Conservation (phyloP, 176 grass and related monocot genomes). For the Ananas comosus region DNA sequence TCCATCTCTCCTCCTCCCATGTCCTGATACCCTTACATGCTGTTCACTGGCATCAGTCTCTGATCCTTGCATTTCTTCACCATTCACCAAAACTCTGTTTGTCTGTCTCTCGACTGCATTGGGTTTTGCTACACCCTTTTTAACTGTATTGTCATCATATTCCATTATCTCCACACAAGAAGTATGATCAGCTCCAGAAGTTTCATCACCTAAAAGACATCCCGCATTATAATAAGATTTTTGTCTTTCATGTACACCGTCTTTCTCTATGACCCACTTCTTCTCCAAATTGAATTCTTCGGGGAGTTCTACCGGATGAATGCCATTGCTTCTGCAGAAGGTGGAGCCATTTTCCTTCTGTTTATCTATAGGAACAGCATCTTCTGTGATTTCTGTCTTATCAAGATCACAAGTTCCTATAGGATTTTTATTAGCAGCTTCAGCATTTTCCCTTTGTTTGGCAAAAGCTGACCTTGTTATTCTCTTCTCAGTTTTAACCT, state of each 20-base stretch:
- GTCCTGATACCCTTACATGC: conserved; percentile 26
- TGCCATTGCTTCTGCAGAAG: conserved; percentile 36
- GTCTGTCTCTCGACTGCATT: background rate
- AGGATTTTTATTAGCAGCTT: conserved; percentile 15
- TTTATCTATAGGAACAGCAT: conserved; percentile 18
- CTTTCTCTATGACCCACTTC: too few species aligned
- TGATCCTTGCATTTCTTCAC: conserved; percentile 25
- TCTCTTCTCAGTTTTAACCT: conserved; percentile 42
- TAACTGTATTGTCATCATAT: conserved; percentile 40
- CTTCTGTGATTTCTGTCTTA: conserved; percentile 29
- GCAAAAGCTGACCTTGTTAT: conserved; percentile 67
- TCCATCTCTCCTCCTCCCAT: conserved; percentile 23
- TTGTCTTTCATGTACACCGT: too few species aligned
- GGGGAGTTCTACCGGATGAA: too few species aligned
- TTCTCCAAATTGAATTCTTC: too few species aligned
- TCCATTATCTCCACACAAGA: conserved; percentile 22
- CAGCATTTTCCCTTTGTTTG: conserved; percentile 38
- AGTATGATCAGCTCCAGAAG: too few species aligned
- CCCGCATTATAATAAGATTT: too few species aligned
- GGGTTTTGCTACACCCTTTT: conserved; percentile 20
- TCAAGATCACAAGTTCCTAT: conserved; percentile 11
- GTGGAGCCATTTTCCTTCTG: conserved; percentile 37
- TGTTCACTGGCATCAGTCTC: conserved; percentile 42
- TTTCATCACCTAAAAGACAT: too few species aligned
- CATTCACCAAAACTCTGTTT: too few species aligned